Conservation (phyloP, 306 rosid genomes). For the Glycine soja region DNA sequence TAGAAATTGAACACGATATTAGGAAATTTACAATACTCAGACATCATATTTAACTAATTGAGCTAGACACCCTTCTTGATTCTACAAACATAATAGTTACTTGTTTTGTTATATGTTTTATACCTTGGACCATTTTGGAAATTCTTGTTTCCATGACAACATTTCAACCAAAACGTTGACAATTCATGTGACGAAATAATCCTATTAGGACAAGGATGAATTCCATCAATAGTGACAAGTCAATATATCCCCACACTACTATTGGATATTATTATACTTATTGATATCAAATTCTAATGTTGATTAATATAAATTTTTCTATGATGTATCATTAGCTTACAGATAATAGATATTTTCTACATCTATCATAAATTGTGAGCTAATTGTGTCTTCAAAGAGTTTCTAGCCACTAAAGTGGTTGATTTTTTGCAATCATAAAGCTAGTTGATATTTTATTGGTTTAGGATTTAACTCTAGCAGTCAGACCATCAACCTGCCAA, state of each 20-base stretch:
- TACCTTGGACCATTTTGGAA: too few relatives aligned
- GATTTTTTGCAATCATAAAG: background rate
- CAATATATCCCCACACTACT: background rate
- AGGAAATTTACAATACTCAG: too few relatives aligned
- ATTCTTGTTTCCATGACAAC: too few relatives aligned
- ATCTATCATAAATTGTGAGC: background rate
- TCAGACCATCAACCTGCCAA: background rate
- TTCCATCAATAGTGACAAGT: background rate
- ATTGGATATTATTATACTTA: background rate
- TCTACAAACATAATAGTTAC: too few relatives aligned
- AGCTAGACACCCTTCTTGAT: too few relatives aligned
- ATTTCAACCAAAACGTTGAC: too few relatives aligned
- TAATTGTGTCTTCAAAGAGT: background rate
- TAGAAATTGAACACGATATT: too few relatives aligned
- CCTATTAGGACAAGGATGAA: too few relatives aligned
- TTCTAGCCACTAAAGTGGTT: background rate
- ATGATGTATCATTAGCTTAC: background rate
- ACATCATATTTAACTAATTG: too few relatives aligned
- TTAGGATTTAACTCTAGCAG: background rate
- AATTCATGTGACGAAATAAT: too few relatives aligned
- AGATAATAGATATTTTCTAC: background rate
- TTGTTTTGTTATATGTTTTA: too few relatives aligned
- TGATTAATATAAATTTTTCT: background rate
- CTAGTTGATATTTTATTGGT: constrained; percentile 18
- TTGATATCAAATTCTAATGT: background rate